Base-by-base conservation (phyloP, 352 stramenopile genomes). In the Phytophthora parvispora region DNA sequence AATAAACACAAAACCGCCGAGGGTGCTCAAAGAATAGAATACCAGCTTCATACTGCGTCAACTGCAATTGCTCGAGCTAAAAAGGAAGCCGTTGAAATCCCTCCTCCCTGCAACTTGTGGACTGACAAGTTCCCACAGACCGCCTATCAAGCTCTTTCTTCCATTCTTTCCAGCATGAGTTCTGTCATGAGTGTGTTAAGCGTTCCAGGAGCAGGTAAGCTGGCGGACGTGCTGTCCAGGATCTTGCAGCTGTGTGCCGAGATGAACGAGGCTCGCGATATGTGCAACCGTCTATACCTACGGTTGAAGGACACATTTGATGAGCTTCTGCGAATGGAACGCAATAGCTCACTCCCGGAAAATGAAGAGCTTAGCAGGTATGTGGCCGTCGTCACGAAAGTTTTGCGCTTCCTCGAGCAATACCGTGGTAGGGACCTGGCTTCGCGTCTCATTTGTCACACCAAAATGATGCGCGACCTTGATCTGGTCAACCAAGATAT, bases 401-500 rank as follows among this genome's bases (percentile, higher is more conserved):
- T 43, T 47, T 16, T 64, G 8, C 29, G 25, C 1, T 53, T 43
- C 24, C 43, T 69, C 4, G 28, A 57, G 16, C 53, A 49, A 16
- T 49, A 69, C 13, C 52, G 47, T 4, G 22, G 28, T 1, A 60
- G 63, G n/a, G 45, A 49, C 7, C 22, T 60, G 25, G 22, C 34
- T 20, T 8, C 6, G 1, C 20, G 53, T 22, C 18, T 76, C 2
- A 31, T 62, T 1, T 20, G 34, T 45, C 38, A 9, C 49, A 59
- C 16, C 16, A 40, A 27, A n/a, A 67, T 74, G 53, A 31, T 67
- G 29, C 36, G 54, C 0, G 32, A 67, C 24, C 29, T 76, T 2
- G 40, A 36, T 20, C 4, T 42, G n/a, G 64, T 76, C 25, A 54
- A 76, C 20, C 25, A 76, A 31, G 67, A 69, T 6, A 51, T 79